These are phyloP conservation scores for Pholiota conissans DNA, from an alignment of 768 basidiomycete genomes.

Conservation along the genomic window DNA sequence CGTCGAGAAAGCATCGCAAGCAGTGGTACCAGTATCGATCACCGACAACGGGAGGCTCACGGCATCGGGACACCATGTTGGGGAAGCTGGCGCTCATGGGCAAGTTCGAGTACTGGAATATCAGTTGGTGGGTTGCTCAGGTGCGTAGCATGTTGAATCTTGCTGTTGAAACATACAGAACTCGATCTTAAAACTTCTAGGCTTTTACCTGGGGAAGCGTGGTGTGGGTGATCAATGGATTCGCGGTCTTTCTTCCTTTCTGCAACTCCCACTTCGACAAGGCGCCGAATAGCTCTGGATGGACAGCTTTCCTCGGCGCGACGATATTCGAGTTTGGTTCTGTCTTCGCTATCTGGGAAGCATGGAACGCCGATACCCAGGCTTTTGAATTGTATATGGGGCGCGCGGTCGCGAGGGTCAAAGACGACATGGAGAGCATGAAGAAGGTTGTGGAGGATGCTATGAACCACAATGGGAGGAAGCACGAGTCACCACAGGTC, in stretches of 20 bases:
- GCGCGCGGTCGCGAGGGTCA: neutral
- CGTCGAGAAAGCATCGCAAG: slow-evolving; percentile 40
- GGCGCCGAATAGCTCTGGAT: slow-evolving; percentile 36
- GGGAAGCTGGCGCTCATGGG: slow-evolving; percentile 27
- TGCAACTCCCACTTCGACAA: slow-evolving; percentile 25
- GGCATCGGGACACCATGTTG: slow-evolving; percentile 17
- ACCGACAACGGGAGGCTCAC: slow-evolving; percentile 20
- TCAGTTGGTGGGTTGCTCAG: slow-evolving; percentile 44
- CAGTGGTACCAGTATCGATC: slow-evolving; percentile 28
- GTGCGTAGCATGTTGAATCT: slow-evolving; percentile 20
- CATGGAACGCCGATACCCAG: slow-evolving; percentile 46
- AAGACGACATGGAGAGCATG: slow-evolving; percentile 7
- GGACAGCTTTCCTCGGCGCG: slow-evolving; percentile 56
- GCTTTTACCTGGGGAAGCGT: slow-evolving; percentile 42
- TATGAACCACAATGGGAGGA: slow-evolving; percentile 1
- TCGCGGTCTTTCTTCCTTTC: slow-evolving; percentile 51
- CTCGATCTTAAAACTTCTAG: slow-evolving; percentile 15
- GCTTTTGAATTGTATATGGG: slow-evolving; percentile 13
- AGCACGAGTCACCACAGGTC: neutral
- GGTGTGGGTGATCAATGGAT: slow-evolving; percentile 59
- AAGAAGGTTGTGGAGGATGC: slow-evolving; percentile 1
- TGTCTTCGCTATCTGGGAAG: slow-evolving; percentile 53
- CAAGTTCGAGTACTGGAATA: slow-evolving; percentile 42
- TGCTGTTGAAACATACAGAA: neutral
- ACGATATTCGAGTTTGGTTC: slow-evolving; percentile 61